Conservation (phyloP, 2,329 filamentous ascomycete species). For the Coccinonectria pachysandricola region DNA sequence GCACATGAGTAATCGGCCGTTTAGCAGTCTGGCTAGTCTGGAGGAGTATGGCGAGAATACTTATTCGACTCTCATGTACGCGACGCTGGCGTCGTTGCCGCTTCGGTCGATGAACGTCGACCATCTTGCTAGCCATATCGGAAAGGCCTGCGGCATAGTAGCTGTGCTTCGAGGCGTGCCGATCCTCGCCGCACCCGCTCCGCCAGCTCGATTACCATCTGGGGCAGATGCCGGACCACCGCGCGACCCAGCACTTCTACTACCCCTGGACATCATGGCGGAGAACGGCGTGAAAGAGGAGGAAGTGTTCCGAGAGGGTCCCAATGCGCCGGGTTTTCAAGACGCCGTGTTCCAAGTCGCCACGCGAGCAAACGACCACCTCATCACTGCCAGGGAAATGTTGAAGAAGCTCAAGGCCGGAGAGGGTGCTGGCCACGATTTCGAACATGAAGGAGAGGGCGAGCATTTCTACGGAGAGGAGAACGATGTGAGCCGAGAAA, state of each 20-base stretch:
- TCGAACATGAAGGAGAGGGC: conserved; percentile 74
- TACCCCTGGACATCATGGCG: conserved; percentile 86
- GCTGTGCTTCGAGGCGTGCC: conserved; percentile 82
- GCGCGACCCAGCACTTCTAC: conserved; percentile 49
- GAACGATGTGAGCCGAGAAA: conserved; percentile 28
- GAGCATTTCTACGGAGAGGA: conserved; percentile 44
- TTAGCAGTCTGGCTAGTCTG: conserved; percentile 58
- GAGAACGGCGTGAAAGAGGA: conserved; percentile 74
- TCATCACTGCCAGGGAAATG: conserved; percentile 92
- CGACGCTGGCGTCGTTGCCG: conserved; percentile 70
- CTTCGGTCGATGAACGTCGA: conserved; percentile 77
- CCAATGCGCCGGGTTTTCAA: conserved; percentile 66
- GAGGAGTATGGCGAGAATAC: conserved; percentile 92
- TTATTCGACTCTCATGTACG: conserved; percentile 85
- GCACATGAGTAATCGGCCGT: conserved; percentile 75
- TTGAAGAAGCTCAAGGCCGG: conserved; percentile 67
- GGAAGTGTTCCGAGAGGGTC: conserved; percentile 73
- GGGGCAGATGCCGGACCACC: conserved; percentile 29
- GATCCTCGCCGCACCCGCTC: conserved; percentile 65
- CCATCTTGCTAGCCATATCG: conserved; percentile 88
- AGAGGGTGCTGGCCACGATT: conserved; percentile 69
- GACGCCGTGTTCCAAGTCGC: conserved; percentile 90
- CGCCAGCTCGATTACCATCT: conserved; percentile 33
- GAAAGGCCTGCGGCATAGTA: conserved; percentile 83
- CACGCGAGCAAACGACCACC: conserved; percentile 87